These are phyloP conservation scores for Chaetomiaceae sp. DNA, from an alignment of 2,329 filamentous ascomycete species.

Conservation along the genomic window DNA sequence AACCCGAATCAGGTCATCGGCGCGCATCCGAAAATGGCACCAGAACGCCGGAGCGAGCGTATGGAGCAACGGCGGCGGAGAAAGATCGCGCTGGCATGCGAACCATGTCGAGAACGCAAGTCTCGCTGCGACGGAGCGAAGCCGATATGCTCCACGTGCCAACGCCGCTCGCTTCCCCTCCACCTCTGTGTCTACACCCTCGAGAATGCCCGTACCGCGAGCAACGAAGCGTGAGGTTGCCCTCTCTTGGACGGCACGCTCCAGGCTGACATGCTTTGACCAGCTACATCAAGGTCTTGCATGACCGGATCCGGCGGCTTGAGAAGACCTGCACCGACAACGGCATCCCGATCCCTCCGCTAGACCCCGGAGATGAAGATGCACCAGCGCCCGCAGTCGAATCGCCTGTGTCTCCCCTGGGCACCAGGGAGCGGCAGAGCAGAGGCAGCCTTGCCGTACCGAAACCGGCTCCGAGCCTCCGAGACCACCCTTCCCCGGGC, in stretches of 20 bases:
- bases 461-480: neutral
- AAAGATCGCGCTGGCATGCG: conserved; percentile 38
- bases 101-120: conserved; percentile 40
- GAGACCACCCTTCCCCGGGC: conserved; percentile 2
- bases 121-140: conserved; percentile 40
- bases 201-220: conserved; percentile 35
- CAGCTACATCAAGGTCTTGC: conserved; percentile 25
- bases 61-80: conserved; percentile 13
- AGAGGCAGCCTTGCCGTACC: neutral
- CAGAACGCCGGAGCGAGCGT: conserved; percentile 11
- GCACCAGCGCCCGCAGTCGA: neutral
- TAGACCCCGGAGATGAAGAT: conserved; percentile 6
- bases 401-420: neutral
- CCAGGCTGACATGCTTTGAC: neutral
- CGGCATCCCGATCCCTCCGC: conserved; percentile 16
- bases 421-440: neutral
- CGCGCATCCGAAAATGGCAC: conserved; percentile 9
- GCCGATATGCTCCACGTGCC: conserved; percentile 41
- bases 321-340: conserved; percentile 24
- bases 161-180: conserved; percentile 31
- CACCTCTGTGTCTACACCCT: conserved; percentile 37
- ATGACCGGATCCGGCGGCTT: conserved; percentile 29
- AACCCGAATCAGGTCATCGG: neutral
- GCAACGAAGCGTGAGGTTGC: conserved; percentile 32
- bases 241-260: no score